Evolutionary conservation across 805 yeast genomes (phyloP).

Genomic region (Saturnispora kantuleensis): DNA sequence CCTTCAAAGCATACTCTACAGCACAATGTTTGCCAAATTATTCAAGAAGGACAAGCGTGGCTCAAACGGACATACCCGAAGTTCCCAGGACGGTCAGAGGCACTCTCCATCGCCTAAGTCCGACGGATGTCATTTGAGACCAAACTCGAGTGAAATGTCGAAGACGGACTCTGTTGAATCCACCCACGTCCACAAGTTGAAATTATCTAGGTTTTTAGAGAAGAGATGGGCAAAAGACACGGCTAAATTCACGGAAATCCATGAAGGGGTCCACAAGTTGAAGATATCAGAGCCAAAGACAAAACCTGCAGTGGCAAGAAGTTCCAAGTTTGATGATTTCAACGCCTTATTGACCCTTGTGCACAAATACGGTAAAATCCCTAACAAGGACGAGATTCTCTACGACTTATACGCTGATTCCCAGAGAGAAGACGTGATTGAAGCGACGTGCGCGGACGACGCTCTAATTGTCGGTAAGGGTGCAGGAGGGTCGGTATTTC

Average conservation of each 20-base stretch:
- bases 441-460: slow-evolving; percentile 6
- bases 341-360: slow-evolving; percentile 10
- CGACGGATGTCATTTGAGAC: neutral
- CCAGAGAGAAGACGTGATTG: neutral
- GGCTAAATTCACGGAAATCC: neutral
- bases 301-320: neutral
- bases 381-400: slow-evolving; percentile 8
- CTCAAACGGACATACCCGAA: too few relatives aligned
- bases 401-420: slow-evolving; percentile 4
- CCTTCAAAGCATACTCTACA: too few relatives aligned
- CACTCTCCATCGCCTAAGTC: neutral
- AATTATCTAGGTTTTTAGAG: slow-evolving; percentile 13
- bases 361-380: slow-evolving; percentile 13
- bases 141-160: slow-evolving; percentile 1
- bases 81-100: too few relatives aligned
- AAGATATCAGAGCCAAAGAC: neutral
- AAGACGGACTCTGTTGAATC: slow-evolving; percentile 12
- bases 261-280: neutral
- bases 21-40: too few relatives aligned
- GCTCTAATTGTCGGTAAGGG: slow-evolving; percentile 57
- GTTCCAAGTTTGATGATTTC: slow-evolving; percentile 10
- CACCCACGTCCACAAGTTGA: slow-evolving; percentile 9
- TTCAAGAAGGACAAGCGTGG: too few relatives aligned
- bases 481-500: slow-evolving; percentile 90
- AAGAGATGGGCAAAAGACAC: slow-evolving; percentile 7